Evolutionary conservation across 2,329 filamentous ascomycete genomes (phyloP).

Genomic region (Nemania sp.): DNA sequence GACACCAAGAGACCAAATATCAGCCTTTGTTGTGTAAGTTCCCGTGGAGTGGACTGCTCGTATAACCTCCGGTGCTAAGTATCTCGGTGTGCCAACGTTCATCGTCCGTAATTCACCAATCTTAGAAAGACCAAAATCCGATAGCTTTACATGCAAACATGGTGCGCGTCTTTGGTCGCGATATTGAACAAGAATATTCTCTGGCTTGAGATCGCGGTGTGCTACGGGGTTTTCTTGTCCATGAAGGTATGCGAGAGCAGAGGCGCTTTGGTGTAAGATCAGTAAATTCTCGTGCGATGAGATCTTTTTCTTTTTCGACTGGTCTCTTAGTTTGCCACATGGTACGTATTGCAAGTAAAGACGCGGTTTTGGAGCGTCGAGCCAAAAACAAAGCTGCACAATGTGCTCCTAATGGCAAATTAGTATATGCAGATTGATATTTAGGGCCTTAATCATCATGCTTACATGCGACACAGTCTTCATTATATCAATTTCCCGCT

Average conservation of each 20-base stretch:
- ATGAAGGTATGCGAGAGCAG: slow-evolving; percentile 1
- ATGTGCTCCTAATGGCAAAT: neutral
- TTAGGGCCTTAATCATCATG: neutral
- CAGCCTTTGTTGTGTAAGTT: slow-evolving; percentile 2
- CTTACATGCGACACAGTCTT: neutral
- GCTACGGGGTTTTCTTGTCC: neutral
- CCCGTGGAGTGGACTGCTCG: too few relatives aligned
- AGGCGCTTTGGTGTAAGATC: neutral
- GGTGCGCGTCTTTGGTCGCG: too few relatives aligned
- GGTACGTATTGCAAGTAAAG: slow-evolving; percentile 2
- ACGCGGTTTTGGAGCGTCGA: neutral
- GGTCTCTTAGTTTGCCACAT: neutral
- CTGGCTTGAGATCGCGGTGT: slow-evolving; percentile 9
- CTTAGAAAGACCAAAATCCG: slow-evolving; percentile 11
- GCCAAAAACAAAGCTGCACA: neutral
- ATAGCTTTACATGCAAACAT: slow-evolving; percentile 9
- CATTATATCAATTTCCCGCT: neutral
- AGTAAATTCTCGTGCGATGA: neutral
- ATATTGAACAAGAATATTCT: slow-evolving; percentile 10
- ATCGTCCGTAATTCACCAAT: neutral
- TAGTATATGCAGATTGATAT: neutral
- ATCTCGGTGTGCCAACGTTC: neutral
- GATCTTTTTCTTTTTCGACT: neutral
- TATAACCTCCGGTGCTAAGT: neutral
- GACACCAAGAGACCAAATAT: slow-evolving; percentile 15